A percentile compares a stretch with the other conserved stretches of the same genome.
Conservation (phyloP, 495 filamentous ascomycete species). For the Talaromyces thailandensis region DNA sequence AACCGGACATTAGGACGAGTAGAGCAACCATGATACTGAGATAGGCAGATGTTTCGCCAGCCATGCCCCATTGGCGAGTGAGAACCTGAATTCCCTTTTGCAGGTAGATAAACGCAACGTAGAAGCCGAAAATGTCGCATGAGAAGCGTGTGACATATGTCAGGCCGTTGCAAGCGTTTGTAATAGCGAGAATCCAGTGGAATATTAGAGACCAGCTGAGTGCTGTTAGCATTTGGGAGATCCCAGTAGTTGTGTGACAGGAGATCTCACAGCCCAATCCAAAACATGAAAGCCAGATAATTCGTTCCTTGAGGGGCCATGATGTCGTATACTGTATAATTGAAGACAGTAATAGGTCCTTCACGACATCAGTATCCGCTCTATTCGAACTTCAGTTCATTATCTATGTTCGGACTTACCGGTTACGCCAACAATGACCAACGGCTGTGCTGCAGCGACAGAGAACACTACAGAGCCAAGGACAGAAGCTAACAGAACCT, state of each 20-base stretch:
- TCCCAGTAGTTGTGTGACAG: neutral
- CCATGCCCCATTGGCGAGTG: conserved; percentile 47
- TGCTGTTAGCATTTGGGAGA: conserved; percentile 6
- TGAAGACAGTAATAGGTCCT: conserved; percentile 80
- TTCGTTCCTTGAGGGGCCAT: conserved; percentile 58
- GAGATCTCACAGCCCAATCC: conserved; percentile 61
- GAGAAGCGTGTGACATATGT: conserved; percentile 78
- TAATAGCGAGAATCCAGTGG: conserved; percentile 71
- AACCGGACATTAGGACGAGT: conserved; percentile 63
- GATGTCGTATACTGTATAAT: conserved; percentile 82
- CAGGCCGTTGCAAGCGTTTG: conserved; percentile 71
- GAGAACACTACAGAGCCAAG: conserved; percentile 71
- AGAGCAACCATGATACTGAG: conserved; percentile 65
- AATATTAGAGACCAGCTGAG: conserved; percentile 66
- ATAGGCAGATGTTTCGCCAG: conserved; percentile 56
- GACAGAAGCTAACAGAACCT: conserved; percentile 71
- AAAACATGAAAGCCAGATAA: conserved; percentile 77
- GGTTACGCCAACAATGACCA: conserved; percentile 87
- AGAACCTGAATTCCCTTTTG: conserved; percentile 79
- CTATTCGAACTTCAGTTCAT: neutral
- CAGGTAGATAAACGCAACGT: conserved; percentile 79
- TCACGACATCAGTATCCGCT: neutral
- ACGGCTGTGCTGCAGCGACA: conserved; percentile 64
- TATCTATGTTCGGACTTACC: conserved; percentile 30
- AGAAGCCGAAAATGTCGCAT: conserved; percentile 83